Evolutionary conservation across 2,329 filamentous ascomycete species (phyloP), one percentile per base, ranked within the genome.

Genomic region (Aureobasidium leucospermi): DNA sequence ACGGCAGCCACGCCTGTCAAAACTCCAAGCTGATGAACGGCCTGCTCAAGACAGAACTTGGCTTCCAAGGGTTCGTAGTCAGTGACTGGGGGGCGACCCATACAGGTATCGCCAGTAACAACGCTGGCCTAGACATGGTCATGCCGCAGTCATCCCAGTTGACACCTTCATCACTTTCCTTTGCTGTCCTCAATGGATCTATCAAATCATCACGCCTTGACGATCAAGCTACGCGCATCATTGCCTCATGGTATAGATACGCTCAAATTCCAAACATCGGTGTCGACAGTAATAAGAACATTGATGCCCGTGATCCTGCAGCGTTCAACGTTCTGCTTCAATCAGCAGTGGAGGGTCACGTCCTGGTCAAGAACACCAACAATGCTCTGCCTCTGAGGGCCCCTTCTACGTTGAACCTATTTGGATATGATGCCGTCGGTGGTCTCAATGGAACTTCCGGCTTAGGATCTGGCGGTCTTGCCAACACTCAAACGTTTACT

Each of bases 11-110:
- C 52, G 32, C 11, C 5, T 87, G 67, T 58, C 62, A 68, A 59
- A 89, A 89, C 67, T 82, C 81, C 61, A 85, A 85, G 67, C 72
- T 85, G 7, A 76, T 87, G 49, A 89, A 88, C 63, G 83, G 82
- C 0, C 77, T 89, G 4, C 73, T 90, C 7, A 90, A 90, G 66
- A 85, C 86, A 41, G 87, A 90, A 71, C 77, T 93, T 1, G 89
- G 89, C 7, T 77, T 76, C 67, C 69, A 76, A 61, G 75, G 75
- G 34, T 79, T 75, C 59, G 73, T 78, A 7, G 69, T 78, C 41
- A 75, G 71, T 2, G 76, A 79, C 70, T 96, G 91, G 75, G 67
- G 65, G 16, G 81, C 48, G 0, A 82, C 85, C 55, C 75, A 81
- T 56, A 77, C 78, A 0, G 82, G 82, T 1, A 80, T 85, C 0